A percentile compares a stretch with the other conserved stretches of the same genome.
Conservation (phyloP, 176 grass and related monocot species). For the Cenchrus americanus region DNA sequence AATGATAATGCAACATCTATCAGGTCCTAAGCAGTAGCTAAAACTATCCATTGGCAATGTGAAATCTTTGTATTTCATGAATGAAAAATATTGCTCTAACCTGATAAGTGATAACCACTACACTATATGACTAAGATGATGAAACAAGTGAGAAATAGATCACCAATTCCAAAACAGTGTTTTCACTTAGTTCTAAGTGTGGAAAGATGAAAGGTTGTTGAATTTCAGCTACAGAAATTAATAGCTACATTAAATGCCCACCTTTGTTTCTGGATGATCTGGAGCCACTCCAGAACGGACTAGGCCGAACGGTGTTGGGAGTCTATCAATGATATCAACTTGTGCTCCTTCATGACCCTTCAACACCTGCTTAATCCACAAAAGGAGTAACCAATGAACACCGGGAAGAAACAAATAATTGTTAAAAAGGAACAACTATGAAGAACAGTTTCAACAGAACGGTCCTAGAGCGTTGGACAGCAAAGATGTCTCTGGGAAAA, state of each 20-base stretch:
- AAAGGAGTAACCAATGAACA: constrained; percentile 7
- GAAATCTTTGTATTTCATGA: neutral
- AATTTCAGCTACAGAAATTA: constrained; percentile 3
- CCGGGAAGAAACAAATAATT: neutral
- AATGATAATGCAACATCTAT: neutral
- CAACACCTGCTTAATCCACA: constrained; percentile 63
- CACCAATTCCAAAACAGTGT: neutral
- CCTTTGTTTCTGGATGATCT: constrained; percentile 96
- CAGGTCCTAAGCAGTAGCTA: neutral
- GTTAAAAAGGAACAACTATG: neutral
- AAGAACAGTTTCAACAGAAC: neutral
- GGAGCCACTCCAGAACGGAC: constrained; percentile 89
- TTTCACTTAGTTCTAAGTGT: neutral
- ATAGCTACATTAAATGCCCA: constrained; percentile 23
- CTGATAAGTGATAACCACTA: neutral
- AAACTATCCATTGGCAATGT: neutral
- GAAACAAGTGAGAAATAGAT: neutral
- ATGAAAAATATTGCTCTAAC: neutral
- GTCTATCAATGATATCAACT: constrained; percentile 82
- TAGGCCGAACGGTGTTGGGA: constrained; percentile 86
- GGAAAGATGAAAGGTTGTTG: neutral
- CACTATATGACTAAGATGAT: neutral
- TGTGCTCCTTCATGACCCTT: constrained; percentile 67
- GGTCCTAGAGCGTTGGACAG: neutral
- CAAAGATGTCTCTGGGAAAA: neutral